Base-by-base conservation (phyloP, 257 asterid genomes). In the Nicotiana undulata region DNA sequence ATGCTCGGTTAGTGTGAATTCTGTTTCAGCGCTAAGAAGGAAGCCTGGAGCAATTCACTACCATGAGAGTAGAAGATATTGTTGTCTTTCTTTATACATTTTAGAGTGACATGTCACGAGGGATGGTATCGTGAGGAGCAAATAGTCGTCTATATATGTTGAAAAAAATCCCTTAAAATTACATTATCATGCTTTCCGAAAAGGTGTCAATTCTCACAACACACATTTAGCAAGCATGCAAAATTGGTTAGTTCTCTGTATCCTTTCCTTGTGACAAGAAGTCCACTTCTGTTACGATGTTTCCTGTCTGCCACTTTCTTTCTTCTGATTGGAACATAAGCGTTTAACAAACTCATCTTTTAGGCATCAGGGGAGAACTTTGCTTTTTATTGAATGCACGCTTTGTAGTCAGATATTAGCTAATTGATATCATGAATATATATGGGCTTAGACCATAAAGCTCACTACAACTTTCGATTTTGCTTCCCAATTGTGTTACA, bases 401-500 rank as follows among this genome's bases (percentile, higher is more conserved):
- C 56, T 40, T 40, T 68, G 76, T 37, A 40, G n/a, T 40, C n/a
- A 8, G 76, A 68, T 37, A 20, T 11, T 22, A 40, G 32, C 76
- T 68, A 20, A 6, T 37, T 68, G 55, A 20, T 12, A 18, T 34
- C 17, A 46, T 37, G 11, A 67, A 20, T 68, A 40, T 40, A 18
- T 68, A 68, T 10, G 18, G 10, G 16, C 76, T 4, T n/a, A 68
- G 11, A 68, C 31, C 37, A n/a, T 18, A 66, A 66, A 18, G 29
- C 29, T 32, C 75, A 68, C 55, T n/a, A 52, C 53, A 34, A 67
- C 29, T 40, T 87, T 87, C 85, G 70, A 85, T 76, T 56, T 64
- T 66, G 63, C 82, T 56, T 81, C 85, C 86, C 77, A 81, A 82
- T 90, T 87, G 91, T 63, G 81, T 84, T 91, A 80, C 97, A 95